These are phyloP conservation scores for Phytopythium delawarense DNA, from an alignment of 352 stramenopile genomes.

Conservation along the genomic window DNA sequence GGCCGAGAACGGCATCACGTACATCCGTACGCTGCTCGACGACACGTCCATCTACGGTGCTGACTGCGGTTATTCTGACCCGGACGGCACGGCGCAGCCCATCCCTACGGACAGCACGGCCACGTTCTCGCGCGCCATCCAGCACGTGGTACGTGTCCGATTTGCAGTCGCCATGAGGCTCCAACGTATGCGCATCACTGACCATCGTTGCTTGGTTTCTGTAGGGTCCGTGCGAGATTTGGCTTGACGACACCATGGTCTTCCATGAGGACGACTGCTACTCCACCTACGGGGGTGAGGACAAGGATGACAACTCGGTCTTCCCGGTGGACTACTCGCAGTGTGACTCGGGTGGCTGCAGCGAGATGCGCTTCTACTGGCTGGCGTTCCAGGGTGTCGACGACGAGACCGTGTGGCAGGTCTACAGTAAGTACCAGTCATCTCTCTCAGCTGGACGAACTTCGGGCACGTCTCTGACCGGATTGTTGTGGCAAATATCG, in stretches of 20 bases:
- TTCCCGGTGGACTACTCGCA: constrained; percentile 24
- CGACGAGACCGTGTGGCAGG: constrained; percentile 21
- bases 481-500: neutral
- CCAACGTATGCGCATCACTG: too few species aligned
- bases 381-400: constrained; percentile 22
- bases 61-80: constrained; percentile 19
- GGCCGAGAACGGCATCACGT: constrained; percentile 12
- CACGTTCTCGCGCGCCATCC: constrained; percentile 14
- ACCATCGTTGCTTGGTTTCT: too few species aligned
- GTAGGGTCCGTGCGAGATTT: constrained; percentile 24
- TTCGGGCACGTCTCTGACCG: neutral
- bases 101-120: constrained; percentile 15
- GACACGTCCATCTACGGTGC: constrained; percentile 19
- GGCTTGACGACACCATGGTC: constrained; percentile 24
- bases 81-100: constrained; percentile 11
- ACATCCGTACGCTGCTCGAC: constrained; percentile 18
- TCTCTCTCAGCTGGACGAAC: neutral
- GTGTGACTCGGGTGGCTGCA: constrained; percentile 17
- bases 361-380: constrained; percentile 28
- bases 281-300: constrained; percentile 6
- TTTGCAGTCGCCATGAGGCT: too few species aligned
- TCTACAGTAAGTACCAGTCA: constrained; percentile 18
- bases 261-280: constrained; percentile 24
- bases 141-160: constrained; percentile 14
- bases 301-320: constrained; percentile 20